Conservation (phyloP, 2,329 filamentous ascomycete genomes). For the Monilinia fructicola region DNA sequence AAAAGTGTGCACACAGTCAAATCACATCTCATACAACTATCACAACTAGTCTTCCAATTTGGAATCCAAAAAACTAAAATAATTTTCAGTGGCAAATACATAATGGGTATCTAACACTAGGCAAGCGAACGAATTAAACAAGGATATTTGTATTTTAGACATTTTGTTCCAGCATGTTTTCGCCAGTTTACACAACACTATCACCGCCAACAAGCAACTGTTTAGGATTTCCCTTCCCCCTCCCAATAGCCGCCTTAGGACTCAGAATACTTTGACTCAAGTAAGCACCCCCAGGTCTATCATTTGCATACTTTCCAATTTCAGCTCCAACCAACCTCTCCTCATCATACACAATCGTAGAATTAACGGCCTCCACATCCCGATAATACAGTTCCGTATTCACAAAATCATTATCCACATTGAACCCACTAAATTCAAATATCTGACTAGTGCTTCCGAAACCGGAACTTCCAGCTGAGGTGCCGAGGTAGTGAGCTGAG, state of each 20-base stretch:
- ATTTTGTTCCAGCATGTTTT: too few species aligned
- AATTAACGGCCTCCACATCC: slow-evolving; percentile 55
- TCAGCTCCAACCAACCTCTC: slow-evolving; percentile 43
- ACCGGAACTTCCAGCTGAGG: slow-evolving; percentile 48
- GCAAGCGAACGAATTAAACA: too few species aligned
- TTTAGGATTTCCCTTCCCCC: slow-evolving; percentile 40
- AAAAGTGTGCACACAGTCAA: too few species aligned
- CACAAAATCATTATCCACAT: slow-evolving; percentile 31
- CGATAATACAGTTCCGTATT: slow-evolving; percentile 50
- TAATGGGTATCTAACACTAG: too few species aligned
- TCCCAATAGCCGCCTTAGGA: slow-evolving; percentile 42
- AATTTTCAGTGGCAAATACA: too few species aligned
- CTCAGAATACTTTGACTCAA: slow-evolving; percentile 31
- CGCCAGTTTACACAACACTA: slow-evolving; percentile 8
- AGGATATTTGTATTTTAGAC: too few species aligned
- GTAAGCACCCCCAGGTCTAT: slow-evolving; percentile 19
- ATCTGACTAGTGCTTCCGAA: slow-evolving; percentile 58
- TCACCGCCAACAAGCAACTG: slow-evolving; percentile 32
- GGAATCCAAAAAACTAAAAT: too few species aligned
- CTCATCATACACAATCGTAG: slow-evolving; percentile 51
- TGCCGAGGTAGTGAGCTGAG: slow-evolving; percentile 55
- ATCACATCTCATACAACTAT: too few species aligned
- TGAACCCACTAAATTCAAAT: slow-evolving; percentile 52
- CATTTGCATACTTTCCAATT: slow-evolving; percentile 26
- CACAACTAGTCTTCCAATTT: too few species aligned